Conservation (phyloP, 139 green algal genomes). For the Chlorella sp. region DNA sequence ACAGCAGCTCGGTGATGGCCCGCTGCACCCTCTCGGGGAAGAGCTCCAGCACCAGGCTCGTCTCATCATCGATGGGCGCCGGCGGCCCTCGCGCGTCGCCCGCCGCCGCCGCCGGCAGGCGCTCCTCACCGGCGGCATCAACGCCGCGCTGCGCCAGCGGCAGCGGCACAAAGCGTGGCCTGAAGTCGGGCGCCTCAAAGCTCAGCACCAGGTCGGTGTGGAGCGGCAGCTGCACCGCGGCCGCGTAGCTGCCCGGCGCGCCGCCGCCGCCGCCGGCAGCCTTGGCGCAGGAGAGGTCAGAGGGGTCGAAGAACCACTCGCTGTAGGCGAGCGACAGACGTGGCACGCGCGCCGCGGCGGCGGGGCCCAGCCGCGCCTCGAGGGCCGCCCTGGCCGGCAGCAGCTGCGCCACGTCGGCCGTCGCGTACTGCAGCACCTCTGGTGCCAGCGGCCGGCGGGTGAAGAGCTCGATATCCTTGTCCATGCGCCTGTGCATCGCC, state of each 20-base stretch:
- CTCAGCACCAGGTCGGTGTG: conserved; percentile 10
- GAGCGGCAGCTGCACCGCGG: conserved; percentile 1
- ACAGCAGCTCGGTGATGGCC: neutral
- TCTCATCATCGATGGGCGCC: too few species aligned
- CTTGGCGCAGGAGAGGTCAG: too few species aligned
- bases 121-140: too few species aligned
- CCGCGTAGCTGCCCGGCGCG: neutral
- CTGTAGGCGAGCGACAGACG: neutral
- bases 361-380: conserved; percentile 6
- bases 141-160: too few species aligned
- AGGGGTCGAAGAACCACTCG: conserved; percentile 3
- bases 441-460: conserved; percentile 1
- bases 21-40: neutral
- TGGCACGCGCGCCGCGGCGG: neutral
- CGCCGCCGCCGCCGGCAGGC: too few species aligned
- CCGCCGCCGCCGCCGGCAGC: neutral
- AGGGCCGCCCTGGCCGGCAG: conserved; percentile 9
- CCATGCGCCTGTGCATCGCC: conserved; percentile 26
- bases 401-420: conserved; percentile 19
- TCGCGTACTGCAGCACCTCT: conserved; percentile 6
- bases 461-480: neutral
- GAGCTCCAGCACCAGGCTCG: conserved; percentile 1
- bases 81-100: too few species aligned
- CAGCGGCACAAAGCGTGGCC: too few species aligned
- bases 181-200: neutral